Percentiles rank a stretch among this genome's conserved stretches.
Conservation (phyloP, 2,329 filamentous ascomycete species). For the Neofusicoccum kwambonambiense region DNA sequence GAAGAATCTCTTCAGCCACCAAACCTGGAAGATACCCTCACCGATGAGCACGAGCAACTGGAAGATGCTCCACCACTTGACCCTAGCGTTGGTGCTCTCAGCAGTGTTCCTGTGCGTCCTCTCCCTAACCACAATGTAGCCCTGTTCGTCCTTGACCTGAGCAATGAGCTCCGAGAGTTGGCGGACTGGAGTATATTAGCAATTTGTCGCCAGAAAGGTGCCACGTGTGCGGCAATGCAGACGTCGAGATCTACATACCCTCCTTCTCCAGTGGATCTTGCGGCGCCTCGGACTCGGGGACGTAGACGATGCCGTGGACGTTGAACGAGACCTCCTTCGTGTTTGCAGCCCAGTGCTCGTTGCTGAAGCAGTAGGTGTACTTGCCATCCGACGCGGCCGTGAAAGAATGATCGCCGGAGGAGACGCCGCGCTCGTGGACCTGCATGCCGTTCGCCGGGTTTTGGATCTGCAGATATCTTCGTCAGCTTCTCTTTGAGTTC, state of each 20-base stretch:
- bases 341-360: constrained; percentile 94
- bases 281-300: constrained; percentile 79
- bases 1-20: constrained; percentile 99
- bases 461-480: constrained; percentile 60
- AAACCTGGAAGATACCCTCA: constrained; percentile 96
- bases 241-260: constrained; percentile 53
- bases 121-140: constrained; percentile 93
- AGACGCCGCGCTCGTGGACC: constrained; percentile 75
- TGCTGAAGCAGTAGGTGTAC: constrained; percentile 97
- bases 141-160: constrained; percentile 96
- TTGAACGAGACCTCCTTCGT: constrained; percentile 99
- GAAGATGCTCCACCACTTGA: constrained; percentile 99
- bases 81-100: constrained; percentile 93
- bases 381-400: constrained; percentile 80
- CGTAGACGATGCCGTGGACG: constrained; percentile 97
- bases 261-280: constrained; percentile 88
- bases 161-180: constrained; percentile 79
- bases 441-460: constrained; percentile 75
- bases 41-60: constrained; percentile 85
- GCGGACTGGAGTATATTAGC: constrained; percentile 59
- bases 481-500: background rate
- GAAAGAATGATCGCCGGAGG: constrained; percentile 92
- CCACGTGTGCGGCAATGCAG: constrained; percentile 11
- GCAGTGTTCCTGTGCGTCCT: constrained; percentile 94
- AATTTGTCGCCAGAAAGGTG: no score